A percentile compares a stretch with the other conserved stretches of the same genome.
Evolutionary conservation across 2,329 filamentous ascomycete genomes (phyloP).

Genomic region (Aspergillus cejpii): DNA sequence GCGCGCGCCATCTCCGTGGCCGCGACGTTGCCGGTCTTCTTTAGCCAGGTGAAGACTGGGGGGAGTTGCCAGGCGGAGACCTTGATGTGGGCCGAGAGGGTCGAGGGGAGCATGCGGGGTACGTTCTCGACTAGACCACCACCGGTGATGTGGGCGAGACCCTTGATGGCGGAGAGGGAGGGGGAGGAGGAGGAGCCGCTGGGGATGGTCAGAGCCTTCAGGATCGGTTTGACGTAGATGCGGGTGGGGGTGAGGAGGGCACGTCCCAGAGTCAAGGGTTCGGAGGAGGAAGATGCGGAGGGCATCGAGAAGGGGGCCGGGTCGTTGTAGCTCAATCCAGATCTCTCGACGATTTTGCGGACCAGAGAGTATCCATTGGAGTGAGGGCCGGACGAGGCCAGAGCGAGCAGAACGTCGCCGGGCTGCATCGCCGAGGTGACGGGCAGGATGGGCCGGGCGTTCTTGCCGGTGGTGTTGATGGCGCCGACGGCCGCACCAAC

Average conservation of each 20-base stretch:
- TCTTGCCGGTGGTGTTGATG: constrained; percentile 50
- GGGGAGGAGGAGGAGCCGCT: constrained; percentile 40
- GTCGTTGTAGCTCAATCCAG: constrained; percentile 64
- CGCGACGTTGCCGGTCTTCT: constrained; percentile 61
- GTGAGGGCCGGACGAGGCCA: constrained; percentile 81
- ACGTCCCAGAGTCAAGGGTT: constrained; percentile 53
- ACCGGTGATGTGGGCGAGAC: constrained; percentile 93
- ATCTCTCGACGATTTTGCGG: constrained; percentile 72
- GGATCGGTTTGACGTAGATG: constrained; percentile 82
- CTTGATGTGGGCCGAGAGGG: constrained; percentile 74
- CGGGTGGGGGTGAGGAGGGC: constrained; percentile 80
- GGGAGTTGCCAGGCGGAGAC: constrained; percentile 68
- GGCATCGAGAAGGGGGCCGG: constrained; percentile 66
- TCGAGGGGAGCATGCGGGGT: constrained; percentile 77
- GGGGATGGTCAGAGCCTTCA: constrained; percentile 53
- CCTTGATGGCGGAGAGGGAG: constrained; percentile 62
- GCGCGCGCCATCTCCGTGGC: constrained; percentile 78
- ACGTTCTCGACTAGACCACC: constrained; percentile 91
- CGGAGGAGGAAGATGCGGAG: constrained; percentile 75
- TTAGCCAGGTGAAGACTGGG: constrained; percentile 80
- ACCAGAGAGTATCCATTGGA: constrained; percentile 98
- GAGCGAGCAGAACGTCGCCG: constrained; percentile 79
- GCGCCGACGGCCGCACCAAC: constrained; percentile 85
- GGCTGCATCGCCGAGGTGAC: constrained; percentile 65
- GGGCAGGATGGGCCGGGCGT: constrained; percentile 63